Conservation (phyloP, 2,329 filamentous ascomycete species). For the Cryphonectria radicalis region DNA sequence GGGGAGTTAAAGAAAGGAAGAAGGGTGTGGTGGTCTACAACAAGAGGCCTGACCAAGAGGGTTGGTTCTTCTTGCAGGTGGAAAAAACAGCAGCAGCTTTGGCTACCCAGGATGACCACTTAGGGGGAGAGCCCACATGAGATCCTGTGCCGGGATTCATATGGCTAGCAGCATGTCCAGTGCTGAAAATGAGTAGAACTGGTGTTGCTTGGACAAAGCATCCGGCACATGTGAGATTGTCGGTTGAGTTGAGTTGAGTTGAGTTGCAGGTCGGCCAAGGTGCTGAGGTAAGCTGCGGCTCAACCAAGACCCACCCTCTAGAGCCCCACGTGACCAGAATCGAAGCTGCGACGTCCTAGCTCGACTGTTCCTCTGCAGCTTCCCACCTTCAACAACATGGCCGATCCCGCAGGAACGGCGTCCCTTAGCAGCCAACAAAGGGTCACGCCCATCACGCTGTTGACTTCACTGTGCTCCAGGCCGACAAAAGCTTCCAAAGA, state of each 20-base stretch:
- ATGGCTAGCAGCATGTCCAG: background rate
- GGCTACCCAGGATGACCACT: background rate
- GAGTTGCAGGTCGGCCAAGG: background rate
- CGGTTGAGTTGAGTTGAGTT: background rate
- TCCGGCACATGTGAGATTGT: background rate
- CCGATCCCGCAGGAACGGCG: background rate
- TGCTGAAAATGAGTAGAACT: background rate
- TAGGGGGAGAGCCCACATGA: too few species aligned
- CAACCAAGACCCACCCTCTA: background rate
- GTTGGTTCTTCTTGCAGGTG: background rate
- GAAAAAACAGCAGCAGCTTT: background rate
- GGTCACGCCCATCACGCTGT: conserved; percentile 16
- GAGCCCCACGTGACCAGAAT: conserved; percentile 16
- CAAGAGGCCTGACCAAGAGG: background rate
- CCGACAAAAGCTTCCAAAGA: background rate
- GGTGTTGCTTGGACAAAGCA: conserved; percentile 4
- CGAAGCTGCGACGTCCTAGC: conserved; percentile 18
- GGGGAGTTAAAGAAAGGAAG: background rate
- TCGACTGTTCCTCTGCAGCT: conserved; percentile 12
- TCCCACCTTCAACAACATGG: conserved; percentile 20
- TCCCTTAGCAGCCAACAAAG: conserved; percentile 10
- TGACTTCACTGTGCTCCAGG: background rate
- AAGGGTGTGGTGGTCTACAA: background rate
- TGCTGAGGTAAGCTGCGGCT: conserved; percentile 19
- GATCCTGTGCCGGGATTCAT: background rate